Evolutionary conservation across 2,329 filamentous ascomycete genomes (phyloP), one percentile per base, ranked within the genome.

Genomic region (Claviceps pazoutovae): DNA sequence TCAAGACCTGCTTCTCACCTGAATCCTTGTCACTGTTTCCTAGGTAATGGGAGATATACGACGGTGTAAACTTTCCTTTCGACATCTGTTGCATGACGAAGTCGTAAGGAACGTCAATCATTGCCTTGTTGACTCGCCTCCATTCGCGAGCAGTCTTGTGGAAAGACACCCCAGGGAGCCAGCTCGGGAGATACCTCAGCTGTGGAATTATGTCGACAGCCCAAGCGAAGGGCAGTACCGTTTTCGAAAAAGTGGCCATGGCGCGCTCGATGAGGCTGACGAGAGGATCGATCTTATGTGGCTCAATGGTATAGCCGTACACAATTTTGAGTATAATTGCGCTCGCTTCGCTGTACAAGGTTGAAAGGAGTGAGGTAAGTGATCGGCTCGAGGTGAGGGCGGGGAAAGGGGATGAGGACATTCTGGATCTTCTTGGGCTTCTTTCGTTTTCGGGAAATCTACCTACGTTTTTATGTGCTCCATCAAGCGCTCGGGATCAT

Each of bases 261-360:
- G 62, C 62, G 3, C 50, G 49, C 5, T 66, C 62, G 5, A 64
- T 59, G 13, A 67, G 48, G 0, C 48, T 41, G 2, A 68, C 61
- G 5, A 69, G 53, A 1, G 60, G 58, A 30, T 69, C 66, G 2
- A 46, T 13, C 16, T 58, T 56, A n/a, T 59, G 48, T 1, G 60
- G 60, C n/a, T 65, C 60, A 16, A 62, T 60, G 6, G 57, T 56
- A 46, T 69, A 68, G 39, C 63, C 64, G 23, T 67, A 67, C 14
- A 47, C 45, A 5, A 47, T 47, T 30, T 47, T 0, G 60, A 45
- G 38, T 26, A 48, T 48, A 16, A 48, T 41, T 1, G 47, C 47
- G 38, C 19, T n/a, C 14, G 47, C 38, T 41, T 47, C 45, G 11
- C 45, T 47, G 30, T 34, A 19, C 3, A 42, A 19, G 11, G 19